Base-by-base conservation (phyloP, 495 filamentous ascomycete species). In the Talaromyces nanjingensis region DNA sequence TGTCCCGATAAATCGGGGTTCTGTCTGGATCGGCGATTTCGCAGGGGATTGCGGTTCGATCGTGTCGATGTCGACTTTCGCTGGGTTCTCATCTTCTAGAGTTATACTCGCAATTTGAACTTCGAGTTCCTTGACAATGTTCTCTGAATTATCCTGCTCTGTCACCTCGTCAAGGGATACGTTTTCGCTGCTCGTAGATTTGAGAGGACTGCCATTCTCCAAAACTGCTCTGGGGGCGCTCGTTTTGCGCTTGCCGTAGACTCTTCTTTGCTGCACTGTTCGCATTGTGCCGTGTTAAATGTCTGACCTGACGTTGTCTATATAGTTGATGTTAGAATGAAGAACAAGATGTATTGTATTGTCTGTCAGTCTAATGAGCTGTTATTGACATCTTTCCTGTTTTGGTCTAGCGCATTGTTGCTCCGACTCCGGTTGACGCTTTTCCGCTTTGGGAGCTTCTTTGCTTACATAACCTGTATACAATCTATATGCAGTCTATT, bases 211-310 rank as follows among this genome's bases (percentile, higher is more conserved):
- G 20, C 68, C 65, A 47, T 78, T 67, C 8, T 78, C 77, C 34
- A 81, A 75, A 0, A 79, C 75, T 6, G 78, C 76, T 31, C 74
- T 68, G 1, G 78, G 69, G 2, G 78, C 75, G 68, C 77, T 75
- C 24, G 64, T 73, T 53, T 65, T 74, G 56, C 75, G 70, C 58
- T 81, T 81, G 9, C 78, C 78, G 39, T 81, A 81, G 16, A 81
- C 78, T 64, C 67, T 71, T 59, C 69, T 70, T 54, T 74, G 74
- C 8, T 70, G 64, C 20, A 69, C 65, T 1, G 71, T 70, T 39
- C 68, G 68, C 60, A 65, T 65, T 39, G 63, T 73, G 62, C 54
- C 67, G 49, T 67, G 68, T 71, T 42, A 53, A 34, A 34, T 9
- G 29, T 45, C 37, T 4, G 52, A 20, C 25, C 25, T 9, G 8